These are phyloP conservation scores for Boletus rex-veris DNA, from an alignment of 768 basidiomycete genomes.

Conservation along the genomic window DNA sequence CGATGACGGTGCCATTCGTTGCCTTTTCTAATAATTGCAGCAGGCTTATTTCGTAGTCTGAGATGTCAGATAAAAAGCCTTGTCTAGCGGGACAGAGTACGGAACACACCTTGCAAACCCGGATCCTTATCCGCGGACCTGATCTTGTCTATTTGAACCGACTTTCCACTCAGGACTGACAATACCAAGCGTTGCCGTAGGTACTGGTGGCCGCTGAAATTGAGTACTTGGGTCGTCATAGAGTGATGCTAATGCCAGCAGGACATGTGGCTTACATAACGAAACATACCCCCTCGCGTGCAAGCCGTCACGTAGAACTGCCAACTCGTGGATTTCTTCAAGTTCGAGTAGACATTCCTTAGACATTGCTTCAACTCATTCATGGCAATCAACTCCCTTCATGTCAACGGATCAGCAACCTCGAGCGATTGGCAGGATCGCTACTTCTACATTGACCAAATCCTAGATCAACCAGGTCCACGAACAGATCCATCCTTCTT, in stretches of 20 bases:
- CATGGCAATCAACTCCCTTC: constrained; percentile 23
- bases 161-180: constrained; percentile 85
- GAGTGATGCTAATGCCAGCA: not conserved
- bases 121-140: constrained; percentile 92
- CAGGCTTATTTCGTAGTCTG: constrained; percentile 92
- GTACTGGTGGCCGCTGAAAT: constrained; percentile 78
- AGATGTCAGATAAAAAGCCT: not conserved
- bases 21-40: constrained; percentile 83
- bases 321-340: not conserved
- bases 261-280: constrained; percentile 26
- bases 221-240: constrained; percentile 37
- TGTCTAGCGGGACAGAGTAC: not conserved
- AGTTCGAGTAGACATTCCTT: constrained; percentile 12
- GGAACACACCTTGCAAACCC: constrained; percentile 73
- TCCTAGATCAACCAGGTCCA: constrained; percentile 83
- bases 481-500: constrained; percentile 81
- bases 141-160: constrained; percentile 82
- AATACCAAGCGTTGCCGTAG: constrained; percentile 83
- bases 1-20: constrained; percentile 91
- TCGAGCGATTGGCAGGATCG: constrained; percentile 53
- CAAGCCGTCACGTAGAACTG: not conserved
- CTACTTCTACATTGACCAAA: constrained; percentile 82
- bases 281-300: not conserved
- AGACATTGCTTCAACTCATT: constrained; percentile 10
- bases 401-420: constrained; percentile 36